Evolutionary conservation across 176 grass and related monocot species (phyloP).

Genomic region (Chrysopogon serrulatus): DNA sequence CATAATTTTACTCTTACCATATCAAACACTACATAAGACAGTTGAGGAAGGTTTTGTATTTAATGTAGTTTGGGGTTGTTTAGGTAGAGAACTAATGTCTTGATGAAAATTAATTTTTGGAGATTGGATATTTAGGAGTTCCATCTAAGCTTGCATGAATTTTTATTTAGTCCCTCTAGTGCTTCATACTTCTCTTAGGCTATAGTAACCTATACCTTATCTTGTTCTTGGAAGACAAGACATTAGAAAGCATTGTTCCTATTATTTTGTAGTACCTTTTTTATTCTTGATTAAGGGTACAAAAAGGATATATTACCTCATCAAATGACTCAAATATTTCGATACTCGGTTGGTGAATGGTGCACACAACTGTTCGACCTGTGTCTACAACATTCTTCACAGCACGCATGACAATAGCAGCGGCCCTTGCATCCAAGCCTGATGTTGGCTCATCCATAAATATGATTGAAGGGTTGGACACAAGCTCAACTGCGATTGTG

Average conservation of each 20-base stretch:
- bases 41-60: neutral
- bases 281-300: neutral
- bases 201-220: neutral
- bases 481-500: slow-evolving; percentile 71
- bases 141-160: neutral
- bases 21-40: neutral
- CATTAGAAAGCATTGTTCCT: neutral
- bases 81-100: neutral
- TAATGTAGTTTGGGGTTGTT: neutral
- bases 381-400: slow-evolving; percentile 73
- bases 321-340: slow-evolving; percentile 86
- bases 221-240: neutral
- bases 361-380: slow-evolving; percentile 73
- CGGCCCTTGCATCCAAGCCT: slow-evolving; percentile 60
- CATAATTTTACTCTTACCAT: neutral
- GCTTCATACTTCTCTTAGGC: neutral
- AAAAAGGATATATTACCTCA: slow-evolving; percentile 38
- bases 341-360: slow-evolving; percentile 78
- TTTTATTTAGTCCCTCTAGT: neutral
- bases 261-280: neutral
- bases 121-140: neutral
- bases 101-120: neutral
- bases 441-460: slow-evolving; percentile 92
- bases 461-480: slow-evolving; percentile 73
- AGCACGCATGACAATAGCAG: slow-evolving; percentile 72